These are phyloP conservation scores for Pichia thaimueangensis DNA, from an alignment of 805 yeast species.

Conservation along the genomic window DNA sequence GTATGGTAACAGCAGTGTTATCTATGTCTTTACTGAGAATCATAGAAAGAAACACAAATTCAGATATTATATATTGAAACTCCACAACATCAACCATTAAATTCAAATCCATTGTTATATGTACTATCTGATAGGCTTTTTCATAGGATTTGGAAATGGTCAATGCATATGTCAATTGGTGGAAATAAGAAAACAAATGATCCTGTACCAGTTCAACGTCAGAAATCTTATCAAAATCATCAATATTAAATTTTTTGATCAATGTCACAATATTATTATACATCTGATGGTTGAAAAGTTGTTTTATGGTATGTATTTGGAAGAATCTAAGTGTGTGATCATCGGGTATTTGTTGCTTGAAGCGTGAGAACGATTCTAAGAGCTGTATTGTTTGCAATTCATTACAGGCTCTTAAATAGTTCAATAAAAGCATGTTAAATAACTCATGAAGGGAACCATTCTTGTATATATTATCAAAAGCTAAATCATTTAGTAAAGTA, in stretches of 20 bases:
- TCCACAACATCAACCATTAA: neutral
- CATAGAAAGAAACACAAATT: constrained; percentile 2
- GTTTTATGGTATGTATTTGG: constrained; percentile 9
- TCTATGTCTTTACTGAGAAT: neutral
- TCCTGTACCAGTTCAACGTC: constrained; percentile 6
- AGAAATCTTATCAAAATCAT: constrained; percentile 13
- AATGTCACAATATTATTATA: constrained; percentile 7
- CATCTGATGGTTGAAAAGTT: constrained; percentile 5
- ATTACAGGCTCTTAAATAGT: constrained; percentile 3
- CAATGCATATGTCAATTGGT: constrained; percentile 16
- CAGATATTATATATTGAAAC: constrained; percentile 3
- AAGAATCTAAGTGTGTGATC: constrained; percentile 6
- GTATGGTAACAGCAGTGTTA: neutral
- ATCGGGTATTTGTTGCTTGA: neutral
- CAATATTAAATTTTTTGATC: neutral
- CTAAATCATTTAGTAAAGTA: constrained; percentile 3
- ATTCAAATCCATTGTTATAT: neutral
- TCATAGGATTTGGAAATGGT: constrained; percentile 13
- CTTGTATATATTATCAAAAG: constrained; percentile 4
- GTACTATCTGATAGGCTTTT: constrained; percentile 18
- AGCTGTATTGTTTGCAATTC: constrained; percentile 3
- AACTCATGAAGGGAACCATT: neutral
- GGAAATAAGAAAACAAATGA: constrained; percentile 17
- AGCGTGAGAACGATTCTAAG: constrained; percentile 1
- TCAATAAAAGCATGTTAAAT: constrained; percentile 8